A percentile compares a stretch with the other conserved stretches of the same genome.
Evolutionary conservation across 148 eudicot species (phyloP).

Genomic region (Vaccinium myrtillus): DNA sequence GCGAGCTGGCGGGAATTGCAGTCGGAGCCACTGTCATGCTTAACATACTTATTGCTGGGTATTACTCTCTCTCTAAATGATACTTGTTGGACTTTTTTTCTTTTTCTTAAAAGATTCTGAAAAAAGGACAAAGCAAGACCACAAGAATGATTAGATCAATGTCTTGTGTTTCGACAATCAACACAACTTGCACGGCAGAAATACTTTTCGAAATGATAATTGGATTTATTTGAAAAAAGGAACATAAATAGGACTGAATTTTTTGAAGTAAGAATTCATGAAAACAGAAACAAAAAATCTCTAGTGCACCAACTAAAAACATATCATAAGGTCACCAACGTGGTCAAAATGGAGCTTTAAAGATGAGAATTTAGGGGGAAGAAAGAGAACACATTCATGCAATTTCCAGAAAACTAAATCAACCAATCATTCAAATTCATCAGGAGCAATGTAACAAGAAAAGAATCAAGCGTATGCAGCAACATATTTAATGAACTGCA

Average conservation of each 20-base stretch:
- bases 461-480: neutral
- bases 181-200: neutral
- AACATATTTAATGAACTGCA: neutral
- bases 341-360: conserved; percentile 1
- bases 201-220: neutral
- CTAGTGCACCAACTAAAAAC: neutral
- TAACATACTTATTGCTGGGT: conserved; percentile 95
- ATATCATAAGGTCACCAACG: neutral
- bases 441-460: neutral
- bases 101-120: neutral
- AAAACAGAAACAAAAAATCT: neutral
- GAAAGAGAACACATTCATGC: neutral
- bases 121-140: neutral
- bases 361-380: neutral
- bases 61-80: conserved; percentile 13
- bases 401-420: neutral
- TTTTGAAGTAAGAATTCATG: neutral
- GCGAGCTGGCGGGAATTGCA: conserved; percentile 91
- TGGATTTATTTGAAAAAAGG: neutral
- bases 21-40: conserved; percentile 99
- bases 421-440: neutral
- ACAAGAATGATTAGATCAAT: neutral
- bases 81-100: neutral
- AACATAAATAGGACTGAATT: neutral
- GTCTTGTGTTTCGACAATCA: neutral